Percentiles rank a stretch among this genome's conserved stretches.
These are phyloP conservation scores for Aegilops bicornis DNA, from an alignment of 176 grass and related monocot species.

Conservation along the genomic window DNA sequence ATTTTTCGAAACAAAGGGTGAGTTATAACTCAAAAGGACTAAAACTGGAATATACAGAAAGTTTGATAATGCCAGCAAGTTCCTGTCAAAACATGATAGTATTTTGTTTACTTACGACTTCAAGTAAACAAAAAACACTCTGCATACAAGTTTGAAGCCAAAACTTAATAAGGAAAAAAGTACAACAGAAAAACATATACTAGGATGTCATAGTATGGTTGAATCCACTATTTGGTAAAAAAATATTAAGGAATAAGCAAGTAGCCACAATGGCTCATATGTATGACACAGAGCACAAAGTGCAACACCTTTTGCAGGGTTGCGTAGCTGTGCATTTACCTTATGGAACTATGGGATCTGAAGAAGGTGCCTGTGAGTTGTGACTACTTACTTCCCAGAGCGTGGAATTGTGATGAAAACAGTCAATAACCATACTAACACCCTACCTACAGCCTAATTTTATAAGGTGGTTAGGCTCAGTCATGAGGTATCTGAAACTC, in stretches of 20 bases:
- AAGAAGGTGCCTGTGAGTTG: constrained; percentile 7
- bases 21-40: constrained; percentile 71
- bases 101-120: constrained; percentile 21
- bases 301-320: not conserved
- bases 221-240: not conserved
- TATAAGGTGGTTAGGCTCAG: not conserved
- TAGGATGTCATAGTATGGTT: not conserved
- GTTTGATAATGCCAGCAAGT: constrained; percentile 98
- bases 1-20: too few species aligned
- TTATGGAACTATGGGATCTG: constrained; percentile 1
- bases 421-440: not conserved
- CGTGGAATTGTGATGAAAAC: not conserved
- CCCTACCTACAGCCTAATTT: not conserved
- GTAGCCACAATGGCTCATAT: not conserved
- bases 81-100: constrained; percentile 57
- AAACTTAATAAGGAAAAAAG: not conserved
- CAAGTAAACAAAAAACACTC: not conserved
- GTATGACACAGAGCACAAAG: not conserved
- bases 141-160: not conserved
- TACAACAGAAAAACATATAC: not conserved
- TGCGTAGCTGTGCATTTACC: not conserved
- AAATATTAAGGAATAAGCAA: not conserved
- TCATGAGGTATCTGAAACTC: constrained; percentile 6
- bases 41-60: constrained; percentile 98
- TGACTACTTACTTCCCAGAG: constrained; percentile 1